Conservation (phyloP, 768 basidiomycete species). For the Xerocomellus chrysenteron region DNA sequence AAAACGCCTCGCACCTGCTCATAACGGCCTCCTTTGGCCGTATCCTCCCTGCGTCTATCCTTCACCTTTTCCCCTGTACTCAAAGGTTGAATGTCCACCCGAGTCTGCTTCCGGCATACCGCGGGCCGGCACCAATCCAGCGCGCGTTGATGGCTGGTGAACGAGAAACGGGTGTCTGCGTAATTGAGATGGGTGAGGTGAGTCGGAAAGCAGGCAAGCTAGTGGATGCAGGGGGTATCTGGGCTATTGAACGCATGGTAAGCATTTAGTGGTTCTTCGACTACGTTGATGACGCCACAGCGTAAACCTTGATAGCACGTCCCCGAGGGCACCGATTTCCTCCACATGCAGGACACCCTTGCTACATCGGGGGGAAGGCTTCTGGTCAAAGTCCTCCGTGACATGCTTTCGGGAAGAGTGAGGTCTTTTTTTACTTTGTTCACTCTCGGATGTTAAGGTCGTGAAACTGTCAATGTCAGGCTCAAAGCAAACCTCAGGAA, state of each 20-base stretch:
- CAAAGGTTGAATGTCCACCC: conserved; percentile 87
- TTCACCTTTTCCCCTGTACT: conserved; percentile 56
- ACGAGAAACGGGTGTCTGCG: conserved; percentile 71
- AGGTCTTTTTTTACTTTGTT: conserved; percentile 4
- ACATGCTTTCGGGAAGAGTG: conserved; percentile 59
- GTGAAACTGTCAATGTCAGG: conserved; percentile 36
- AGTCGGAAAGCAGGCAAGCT: conserved; percentile 47
- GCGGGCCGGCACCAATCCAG: conserved; percentile 93
- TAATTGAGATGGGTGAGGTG: conserved; percentile 71
- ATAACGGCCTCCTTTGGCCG: conserved; percentile 91
- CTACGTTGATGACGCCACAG: background rate
- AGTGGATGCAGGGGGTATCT: conserved; percentile 78
- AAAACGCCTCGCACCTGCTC: conserved; percentile 53
- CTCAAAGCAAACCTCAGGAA: conserved; percentile 47
- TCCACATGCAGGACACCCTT: conserved; percentile 53
- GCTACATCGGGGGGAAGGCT: conserved; percentile 66
- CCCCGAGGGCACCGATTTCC: conserved; percentile 51
- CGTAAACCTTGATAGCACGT: conserved; percentile 43
- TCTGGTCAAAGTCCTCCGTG: conserved; percentile 67
- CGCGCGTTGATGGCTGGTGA: conserved; percentile 71
- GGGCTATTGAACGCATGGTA: conserved; percentile 55
- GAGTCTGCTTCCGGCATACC: conserved; percentile 79
- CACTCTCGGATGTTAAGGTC: background rate
- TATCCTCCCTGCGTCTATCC: conserved; percentile 64
- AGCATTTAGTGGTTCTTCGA: conserved; percentile 22